Base-by-base conservation (phyloP, 306 rosid species). In the Quercus engelmannii region DNA sequence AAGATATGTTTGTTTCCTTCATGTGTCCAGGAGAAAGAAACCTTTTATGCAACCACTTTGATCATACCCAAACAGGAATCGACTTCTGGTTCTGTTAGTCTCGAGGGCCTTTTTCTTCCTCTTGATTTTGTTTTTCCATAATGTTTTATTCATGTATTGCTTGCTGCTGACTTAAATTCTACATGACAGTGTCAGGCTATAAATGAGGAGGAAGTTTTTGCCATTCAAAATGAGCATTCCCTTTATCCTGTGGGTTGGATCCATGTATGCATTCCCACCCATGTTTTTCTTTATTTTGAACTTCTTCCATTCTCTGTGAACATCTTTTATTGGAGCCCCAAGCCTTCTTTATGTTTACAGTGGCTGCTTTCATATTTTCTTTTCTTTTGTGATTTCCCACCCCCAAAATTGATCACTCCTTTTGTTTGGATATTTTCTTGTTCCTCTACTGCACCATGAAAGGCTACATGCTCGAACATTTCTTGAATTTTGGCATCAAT, bases 11-110 rank as follows among this genome's bases (percentile, higher is more conserved):
- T 51, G 67, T 87, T 77, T 69, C 79, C 26, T 82, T 56, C 64
- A 64, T 82, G 61, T 82, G 55, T 84, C 82, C 84, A 93, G 97
- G 90, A 85, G 70, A 85, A 80, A 63, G 92, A 79, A 79, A 90
- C 82, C 79, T 89, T 93, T 76, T 90, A 88, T 23, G 90, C 85
- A 82, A 93, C 95, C 75, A 93, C 98, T 17, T 82, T 93, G 69
- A 88, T 93, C 79, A 78, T 93, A 86, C 98, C 98, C 13, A 93
- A 93, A 88, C 98, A 93, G 87, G 97, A 91, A 83, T 87, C 93
- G 0, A 89, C 95, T 85, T 89, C 98, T 59, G 89, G 82, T 80
- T 87, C 95, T 82, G 98, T 93, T 85, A 88, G 93, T 87, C 74
- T 49, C 73, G 3, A 15, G 23, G 35, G 73, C 72, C 70, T 52